Evolutionary conservation across 306 rosid genomes (phyloP).

Genomic region (Pyrus betulifolia): DNA sequence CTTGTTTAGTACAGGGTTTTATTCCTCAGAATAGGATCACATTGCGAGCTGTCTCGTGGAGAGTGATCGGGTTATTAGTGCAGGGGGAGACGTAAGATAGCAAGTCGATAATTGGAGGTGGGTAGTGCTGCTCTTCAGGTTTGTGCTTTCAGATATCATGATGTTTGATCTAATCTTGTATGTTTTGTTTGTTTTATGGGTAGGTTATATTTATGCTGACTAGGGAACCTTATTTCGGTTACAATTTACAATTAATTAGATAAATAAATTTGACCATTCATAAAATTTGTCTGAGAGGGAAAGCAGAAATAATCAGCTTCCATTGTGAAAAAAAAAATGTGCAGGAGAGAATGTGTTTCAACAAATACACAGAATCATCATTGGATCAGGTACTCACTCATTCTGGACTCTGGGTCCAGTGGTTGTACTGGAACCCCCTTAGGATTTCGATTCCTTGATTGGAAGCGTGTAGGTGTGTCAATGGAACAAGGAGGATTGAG

Average conservation of each 20-base stretch:
- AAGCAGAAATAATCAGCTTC: background rate
- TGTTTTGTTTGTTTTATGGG: background rate
- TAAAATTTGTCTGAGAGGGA: background rate
- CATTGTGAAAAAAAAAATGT: background rate
- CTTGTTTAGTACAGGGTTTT: background rate
- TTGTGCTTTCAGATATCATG: conserved; percentile 13
- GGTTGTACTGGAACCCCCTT: conserved; percentile 33
- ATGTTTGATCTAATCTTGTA: background rate
- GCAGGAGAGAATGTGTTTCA: no score
- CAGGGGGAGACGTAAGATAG: conserved; percentile 82
- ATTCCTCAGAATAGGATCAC: conserved; percentile 55
- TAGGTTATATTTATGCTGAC: background rate
- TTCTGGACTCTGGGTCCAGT: conserved; percentile 35
- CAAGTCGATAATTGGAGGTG: conserved; percentile 94
- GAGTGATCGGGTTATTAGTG: conserved; percentile 66
- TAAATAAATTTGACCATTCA: background rate
- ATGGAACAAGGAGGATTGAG: conserved; percentile 31
- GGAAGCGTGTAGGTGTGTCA: conserved; percentile 29
- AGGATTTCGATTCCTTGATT: conserved; percentile 29
- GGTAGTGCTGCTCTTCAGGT: conserved; percentile 97
- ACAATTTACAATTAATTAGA: background rate
- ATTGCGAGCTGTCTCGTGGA: conserved; percentile 83
- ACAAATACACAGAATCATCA: no score
- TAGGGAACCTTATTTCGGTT: background rate
- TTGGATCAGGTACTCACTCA: no score